Base-by-base conservation (phyloP, 192 early-diverging fungal species). In the Endogone sp. region DNA sequence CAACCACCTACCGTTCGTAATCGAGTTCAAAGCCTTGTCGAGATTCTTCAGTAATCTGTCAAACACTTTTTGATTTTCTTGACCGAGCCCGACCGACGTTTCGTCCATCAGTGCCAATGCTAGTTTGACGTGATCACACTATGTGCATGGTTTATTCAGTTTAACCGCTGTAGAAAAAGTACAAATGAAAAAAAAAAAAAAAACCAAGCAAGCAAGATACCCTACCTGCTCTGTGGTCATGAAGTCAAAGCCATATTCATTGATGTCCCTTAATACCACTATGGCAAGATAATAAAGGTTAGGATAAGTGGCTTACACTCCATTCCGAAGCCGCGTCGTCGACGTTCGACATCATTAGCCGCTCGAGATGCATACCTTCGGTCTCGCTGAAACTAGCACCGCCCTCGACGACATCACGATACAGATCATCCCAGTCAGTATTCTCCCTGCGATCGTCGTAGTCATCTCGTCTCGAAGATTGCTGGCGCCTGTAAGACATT, bases 111-210 rank as follows among this genome's bases (percentile, higher is more conserved):
- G 77, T 54, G 85, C 83, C 49, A 93, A 62, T 23, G 91, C 86
- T 60, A 93, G 74, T 13, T 84, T 78, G 3, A 93, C 90, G 11
- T 90, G 90, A 77, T 93, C 90, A 71, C 91, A 91, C 84, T 78
- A 55, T 55, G 3, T 29, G 37, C n/a, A n/a, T n/a, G n/a, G n/a
- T n/a, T n/a, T n/a, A n/a, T n/a, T n/a, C n/a, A n/a, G n/a, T n/a
- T n/a, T n/a, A n/a, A n/a, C n/a, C n/a, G n/a, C n/a, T n/a, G n/a
- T n/a, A n/a, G n/a, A n/a, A n/a, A n/a, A n/a, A n/a, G n/a, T n/a
- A n/a, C n/a, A n/a, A n/a, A n/a, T n/a, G n/a, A n/a, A n/a, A n/a
- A n/a, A n/a, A n/a, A n/a, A n/a, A n/a, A n/a, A n/a, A n/a, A n/a
- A n/a, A n/a, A n/a, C n/a, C n/a, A n/a, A n/a, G n/a, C n/a, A n/a